Evolutionary conservation across 2,329 filamentous ascomycete species (phyloP).

Genomic region (Aspergillus felis): DNA sequence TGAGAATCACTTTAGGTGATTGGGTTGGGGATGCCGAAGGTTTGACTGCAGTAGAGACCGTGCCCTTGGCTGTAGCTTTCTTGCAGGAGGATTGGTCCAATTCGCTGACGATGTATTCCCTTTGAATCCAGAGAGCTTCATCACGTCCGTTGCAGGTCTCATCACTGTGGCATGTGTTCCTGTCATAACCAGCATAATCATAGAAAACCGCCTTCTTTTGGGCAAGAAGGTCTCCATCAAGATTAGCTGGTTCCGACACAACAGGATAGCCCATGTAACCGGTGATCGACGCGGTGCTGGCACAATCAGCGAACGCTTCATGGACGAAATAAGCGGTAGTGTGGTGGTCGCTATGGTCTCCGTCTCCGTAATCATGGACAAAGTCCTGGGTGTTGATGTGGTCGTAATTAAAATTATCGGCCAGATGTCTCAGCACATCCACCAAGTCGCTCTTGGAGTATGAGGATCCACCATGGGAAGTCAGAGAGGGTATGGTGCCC

Average conservation of each 20-base stretch:
- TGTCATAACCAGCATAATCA: slow-evolving; percentile 5
- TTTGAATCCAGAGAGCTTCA: not conserved
- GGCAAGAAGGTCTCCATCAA: not conserved
- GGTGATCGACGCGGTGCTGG: not conserved
- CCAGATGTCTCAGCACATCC: slow-evolving; percentile 1
- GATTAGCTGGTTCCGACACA: not conserved
- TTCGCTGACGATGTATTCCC: not conserved
- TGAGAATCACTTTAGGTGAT: too few relatives aligned
- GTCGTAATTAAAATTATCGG: slow-evolving; percentile 5
- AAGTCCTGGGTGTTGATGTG: slow-evolving; percentile 15
- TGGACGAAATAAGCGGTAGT: slow-evolving; percentile 9
- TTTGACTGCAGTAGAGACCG: too few relatives aligned
- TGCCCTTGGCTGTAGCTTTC: too few relatives aligned
- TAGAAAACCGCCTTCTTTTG: slow-evolving; percentile 10
- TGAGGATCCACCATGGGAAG: slow-evolving; percentile 3
- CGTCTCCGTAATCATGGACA: slow-evolving; percentile 7
- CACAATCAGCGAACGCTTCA: not conserved
- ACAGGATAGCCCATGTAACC: slow-evolving; percentile 7
- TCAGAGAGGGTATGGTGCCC: slow-evolving; percentile 5
- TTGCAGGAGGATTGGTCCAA: too few relatives aligned
- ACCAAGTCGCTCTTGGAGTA: slow-evolving; percentile 11
- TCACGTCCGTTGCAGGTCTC: not conserved
- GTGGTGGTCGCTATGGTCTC: slow-evolving; percentile 16
- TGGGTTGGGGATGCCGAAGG: too few relatives aligned
- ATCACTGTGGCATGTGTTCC: not conserved